Evolutionary conservation across 257 asterid species (phyloP), one percentile per base, ranked within the genome.

Genomic region (Leptodermis oblonga): DNA sequence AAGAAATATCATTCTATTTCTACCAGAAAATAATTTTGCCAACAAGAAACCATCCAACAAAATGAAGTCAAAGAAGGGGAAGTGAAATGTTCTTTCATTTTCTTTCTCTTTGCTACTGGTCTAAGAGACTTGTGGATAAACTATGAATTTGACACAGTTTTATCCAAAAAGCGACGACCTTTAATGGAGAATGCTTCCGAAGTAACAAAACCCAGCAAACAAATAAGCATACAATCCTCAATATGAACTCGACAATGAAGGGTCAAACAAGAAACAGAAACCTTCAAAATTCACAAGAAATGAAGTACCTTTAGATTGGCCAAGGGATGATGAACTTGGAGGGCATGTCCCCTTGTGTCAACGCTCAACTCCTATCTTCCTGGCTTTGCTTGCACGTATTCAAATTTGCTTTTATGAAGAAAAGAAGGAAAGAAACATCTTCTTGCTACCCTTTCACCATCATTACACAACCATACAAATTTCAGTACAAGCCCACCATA

Each of bases 301-400:
- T n/a, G n/a, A 55, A 42, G 42, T 7, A 46, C 74, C 17, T 45
- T 59, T 45, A 65, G 74, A 30, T 70, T 70, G 74, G 68, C 39
- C 33, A 59, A 70, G n/a, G n/a, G n/a, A 46, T 45, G 75, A 67
- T 65, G 43, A 37, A 39, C 28, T 54, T 41, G 76, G 68, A n/a
- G 76, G 73, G 67, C 39, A 34, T 71, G 80, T 65, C 76, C 13
- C 76, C 75, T 49, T 68, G 26, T 36, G 23, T 69, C 69, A 34
- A 34, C 39, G 39, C 39, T 6, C 39, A 34, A 34, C 39, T 34
- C 39, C 39, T 18, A 2, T 34, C 52, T 34, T 54, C 63, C 23
- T 15, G 54, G 51, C 23, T 68, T 68, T 52, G 51, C 63, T 68
- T 62, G 63, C 62, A 22, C 31, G 15, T 30, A 20, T 33, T n/a